A percentile compares a stretch with the other conserved stretches of the same genome.
These are phyloP conservation scores for Tremellales sp. DNA, from an alignment of 1,284 basidiomycete genomes.

Conservation along the genomic window DNA sequence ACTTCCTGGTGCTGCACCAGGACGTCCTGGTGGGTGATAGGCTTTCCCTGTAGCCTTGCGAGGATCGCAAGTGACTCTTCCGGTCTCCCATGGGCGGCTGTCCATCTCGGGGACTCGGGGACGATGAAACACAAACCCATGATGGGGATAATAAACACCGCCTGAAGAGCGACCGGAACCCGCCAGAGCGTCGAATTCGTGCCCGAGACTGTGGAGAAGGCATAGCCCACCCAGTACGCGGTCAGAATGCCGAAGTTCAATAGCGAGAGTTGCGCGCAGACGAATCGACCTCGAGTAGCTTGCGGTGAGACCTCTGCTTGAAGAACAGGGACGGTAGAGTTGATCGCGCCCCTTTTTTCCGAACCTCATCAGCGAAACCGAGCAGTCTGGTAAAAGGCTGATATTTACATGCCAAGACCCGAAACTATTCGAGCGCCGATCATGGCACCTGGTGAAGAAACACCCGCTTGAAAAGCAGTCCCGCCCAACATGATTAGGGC, in stretches of 20 bases:
- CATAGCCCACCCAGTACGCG: conserved; percentile 38
- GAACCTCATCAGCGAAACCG: conserved; percentile 1
- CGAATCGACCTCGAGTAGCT: conserved; percentile 35
- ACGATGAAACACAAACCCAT: conserved; percentile 26
- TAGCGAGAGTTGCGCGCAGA: conserved; percentile 36
- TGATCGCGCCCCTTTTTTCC: conserved; percentile 31
- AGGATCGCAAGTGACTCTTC: conserved; percentile 29
- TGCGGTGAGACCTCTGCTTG: conserved; percentile 39
- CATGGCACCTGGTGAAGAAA: conserved; percentile 28
- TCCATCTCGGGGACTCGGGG: conserved; percentile 41
- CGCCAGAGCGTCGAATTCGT: conserved; percentile 23
- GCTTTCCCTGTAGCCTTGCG: conserved; percentile 22
- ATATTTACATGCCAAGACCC: conserved; percentile 20
- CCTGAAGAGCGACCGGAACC: conserved; percentile 28
- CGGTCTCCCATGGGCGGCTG: conserved; percentile 25
- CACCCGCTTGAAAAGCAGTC: conserved; percentile 33
- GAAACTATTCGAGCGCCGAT: conserved; percentile 29
- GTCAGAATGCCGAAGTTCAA: conserved; percentile 42
- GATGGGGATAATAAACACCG: conserved; percentile 28
- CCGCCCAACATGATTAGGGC: conserved; percentile 36
- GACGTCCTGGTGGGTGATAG: conserved; percentile 17
- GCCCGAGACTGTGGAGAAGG: conserved; percentile 24
- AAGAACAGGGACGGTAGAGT: conserved; percentile 40
- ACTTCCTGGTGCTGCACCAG: conserved; percentile 30
- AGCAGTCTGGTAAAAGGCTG: neutral